Evolutionary conservation across 169 alveolate genomes (phyloP).

Genomic region (Plasmodium sp.): DNA sequence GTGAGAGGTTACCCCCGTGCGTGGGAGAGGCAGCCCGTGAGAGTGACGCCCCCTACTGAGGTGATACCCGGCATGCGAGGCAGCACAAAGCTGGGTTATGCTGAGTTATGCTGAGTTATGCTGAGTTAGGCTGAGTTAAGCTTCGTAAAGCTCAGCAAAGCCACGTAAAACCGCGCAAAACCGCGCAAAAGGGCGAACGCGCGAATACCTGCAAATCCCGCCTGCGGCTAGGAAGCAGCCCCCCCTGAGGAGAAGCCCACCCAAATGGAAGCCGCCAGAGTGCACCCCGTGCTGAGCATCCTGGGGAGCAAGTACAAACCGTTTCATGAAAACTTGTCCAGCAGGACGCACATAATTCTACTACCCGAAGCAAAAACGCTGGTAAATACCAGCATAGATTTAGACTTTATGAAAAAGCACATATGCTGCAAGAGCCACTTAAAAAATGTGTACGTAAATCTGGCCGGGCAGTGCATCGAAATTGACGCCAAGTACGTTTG

Average conservation of each 20-base stretch:
- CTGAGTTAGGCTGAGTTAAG: neutral
- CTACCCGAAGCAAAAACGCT: constrained; percentile 61
- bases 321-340: constrained; percentile 16
- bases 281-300: constrained; percentile 66
- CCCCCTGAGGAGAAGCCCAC: neutral
- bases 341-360: constrained; percentile 38
- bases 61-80: neutral
- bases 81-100: neutral
- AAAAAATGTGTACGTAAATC: constrained; percentile 49
- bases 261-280: neutral
- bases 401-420: constrained; percentile 50
- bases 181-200: too few species aligned
- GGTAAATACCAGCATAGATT: constrained; percentile 32
- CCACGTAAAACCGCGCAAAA: too few species aligned
- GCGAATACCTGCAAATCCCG: neutral
- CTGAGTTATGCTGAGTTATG: neutral
- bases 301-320: constrained; percentile 28
- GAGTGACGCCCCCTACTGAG: neutral
- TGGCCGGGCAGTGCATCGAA: constrained; percentile 63
- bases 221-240: neutral
- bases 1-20: neutral
- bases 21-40: neutral
- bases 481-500: constrained; percentile 25
- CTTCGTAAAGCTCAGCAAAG: neutral
- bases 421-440: constrained; percentile 59